Percentiles rank a stretch among this genome's conserved stretches.
phyloP scores from a whole-genome alignment of 1,139 yeast genomes.

The Debaryomycetaceae sp. region DNA sequence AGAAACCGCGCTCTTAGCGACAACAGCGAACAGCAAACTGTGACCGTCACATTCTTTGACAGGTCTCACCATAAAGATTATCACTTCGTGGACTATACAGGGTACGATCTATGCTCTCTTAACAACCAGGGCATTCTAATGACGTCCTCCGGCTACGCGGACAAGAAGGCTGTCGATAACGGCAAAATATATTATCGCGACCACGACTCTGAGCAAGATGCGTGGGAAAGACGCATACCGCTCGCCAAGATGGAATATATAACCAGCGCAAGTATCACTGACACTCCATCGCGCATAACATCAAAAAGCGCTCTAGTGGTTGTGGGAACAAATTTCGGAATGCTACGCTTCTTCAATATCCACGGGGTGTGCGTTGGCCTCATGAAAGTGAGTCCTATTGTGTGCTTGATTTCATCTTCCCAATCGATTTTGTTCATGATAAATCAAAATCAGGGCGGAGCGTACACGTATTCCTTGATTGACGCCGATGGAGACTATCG shows the following conservation, averaged over 20 bases:
- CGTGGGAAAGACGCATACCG: constrained; percentile 34
- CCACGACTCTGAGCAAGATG: constrained; percentile 33
- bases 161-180: constrained; percentile 7
- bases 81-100: constrained; percentile 68
- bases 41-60: constrained; percentile 84
- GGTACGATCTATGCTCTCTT: constrained; percentile 68
- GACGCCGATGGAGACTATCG: constrained; percentile 26
- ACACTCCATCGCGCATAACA: constrained; percentile 9
- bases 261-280: constrained; percentile 27
- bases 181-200: constrained; percentile 34
- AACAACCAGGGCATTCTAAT: constrained; percentile 57
- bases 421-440: constrained; percentile 22
- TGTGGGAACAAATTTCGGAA: constrained; percentile 34
- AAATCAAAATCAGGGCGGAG: constrained; percentile 18
- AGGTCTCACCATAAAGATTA: constrained; percentile 69
- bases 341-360: constrained; percentile 28
- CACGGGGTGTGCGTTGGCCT: constrained; percentile 32
- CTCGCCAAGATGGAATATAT: constrained; percentile 22
- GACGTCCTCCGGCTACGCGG: constrained; percentile 32
- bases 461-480: constrained; percentile 27
- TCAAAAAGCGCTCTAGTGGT: constrained; percentile 21
- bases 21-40: constrained; percentile 35
- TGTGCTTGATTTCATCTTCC: constrained; percentile 25
- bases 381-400: constrained; percentile 29
- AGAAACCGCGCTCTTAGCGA: constrained; percentile 31